Base-by-base conservation (phyloP, 495 filamentous ascomycete species). In the Tuber magnatum region DNA sequence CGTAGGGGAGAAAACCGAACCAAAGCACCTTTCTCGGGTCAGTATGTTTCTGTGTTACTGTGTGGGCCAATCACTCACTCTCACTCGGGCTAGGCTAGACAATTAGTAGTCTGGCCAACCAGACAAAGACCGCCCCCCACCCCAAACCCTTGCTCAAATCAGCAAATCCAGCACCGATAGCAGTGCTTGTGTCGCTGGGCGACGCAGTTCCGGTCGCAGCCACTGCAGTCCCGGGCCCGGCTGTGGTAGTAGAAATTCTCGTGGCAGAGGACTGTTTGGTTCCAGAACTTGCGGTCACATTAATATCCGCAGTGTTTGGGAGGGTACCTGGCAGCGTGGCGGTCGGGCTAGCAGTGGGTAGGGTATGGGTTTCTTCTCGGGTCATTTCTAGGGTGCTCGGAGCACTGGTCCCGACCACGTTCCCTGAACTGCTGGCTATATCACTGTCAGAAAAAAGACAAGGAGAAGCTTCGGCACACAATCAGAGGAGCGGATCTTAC, bases 61-160 rank as follows among this genome's bases (percentile, higher is more conserved):
- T 65, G 56, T 65, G 56, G 56, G 32, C 28, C 70, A 71, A 78
- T 79, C 77, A 79, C 48, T 77, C 42, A 70, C 48, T 73, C 74
- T 79, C 77, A 79, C 77, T 79, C 76, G 75, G 74, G 39, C 48
- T 78, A 79, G 74, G 39, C 48, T 78, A 79, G 42, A 70, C 61
- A 51, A 35, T 75, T 40, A 78, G 44, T 65, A 74, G 44, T 20
- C 77, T 71, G 44, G 72, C 70, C 32, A 78, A 79, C 28, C 56
- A 72, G 65, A 71, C 39, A 42, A 74, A 71, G 48, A 79, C 18
- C 22, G 70, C 56, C 14, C 72, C 43, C 56, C 71, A 75, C 43
- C 51, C 72, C 18, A 78, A 43, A 16, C 76, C 44, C n/a, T 70
- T 51, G 32, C 70, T 68, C 74, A 77, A 71, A 40, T 72, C 70